A percentile compares a stretch with the other conserved stretches of the same genome.
Conservation (phyloP, 2,329 filamentous ascomycete genomes). For the Huntiella savannae region DNA sequence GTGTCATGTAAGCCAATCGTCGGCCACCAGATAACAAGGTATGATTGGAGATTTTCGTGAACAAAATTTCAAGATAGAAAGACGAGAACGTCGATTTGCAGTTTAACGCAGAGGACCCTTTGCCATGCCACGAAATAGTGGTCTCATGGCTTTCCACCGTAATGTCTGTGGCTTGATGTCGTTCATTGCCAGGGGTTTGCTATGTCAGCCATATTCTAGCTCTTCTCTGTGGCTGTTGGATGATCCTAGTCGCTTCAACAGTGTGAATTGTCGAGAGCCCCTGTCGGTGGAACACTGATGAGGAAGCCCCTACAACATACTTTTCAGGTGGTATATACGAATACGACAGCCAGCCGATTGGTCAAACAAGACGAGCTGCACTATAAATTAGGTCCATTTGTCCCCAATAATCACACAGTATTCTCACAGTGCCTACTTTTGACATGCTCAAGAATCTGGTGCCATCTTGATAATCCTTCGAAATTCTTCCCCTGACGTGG, state of each 20-base stretch:
- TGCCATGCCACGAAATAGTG: too few species aligned
- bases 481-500: background rate
- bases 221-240: constrained; percentile 5
- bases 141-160: too few species aligned
- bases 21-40: too few species aligned
- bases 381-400: background rate
- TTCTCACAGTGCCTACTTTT: background rate
- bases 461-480: constrained; percentile 4
- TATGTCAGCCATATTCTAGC: constrained; percentile 11
- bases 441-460: background rate
- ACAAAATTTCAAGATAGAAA: too few species aligned
- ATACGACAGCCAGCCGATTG: constrained; percentile 8
- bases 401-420: background rate
- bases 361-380: background rate
- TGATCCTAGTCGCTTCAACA: background rate
- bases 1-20: too few species aligned
- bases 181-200: background rate
- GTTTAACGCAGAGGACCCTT: too few species aligned
- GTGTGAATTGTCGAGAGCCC: constrained; percentile 1
- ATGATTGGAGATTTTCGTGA: too few species aligned
- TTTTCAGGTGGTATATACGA: constrained; percentile 10
- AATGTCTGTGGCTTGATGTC: constrained; percentile 1
- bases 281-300: background rate
- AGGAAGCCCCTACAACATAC: background rate
- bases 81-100: too few species aligned